These are phyloP conservation scores for Eucalyptus cladocalyx DNA, from an alignment of 345 rosid species.

Conservation along the genomic window DNA sequence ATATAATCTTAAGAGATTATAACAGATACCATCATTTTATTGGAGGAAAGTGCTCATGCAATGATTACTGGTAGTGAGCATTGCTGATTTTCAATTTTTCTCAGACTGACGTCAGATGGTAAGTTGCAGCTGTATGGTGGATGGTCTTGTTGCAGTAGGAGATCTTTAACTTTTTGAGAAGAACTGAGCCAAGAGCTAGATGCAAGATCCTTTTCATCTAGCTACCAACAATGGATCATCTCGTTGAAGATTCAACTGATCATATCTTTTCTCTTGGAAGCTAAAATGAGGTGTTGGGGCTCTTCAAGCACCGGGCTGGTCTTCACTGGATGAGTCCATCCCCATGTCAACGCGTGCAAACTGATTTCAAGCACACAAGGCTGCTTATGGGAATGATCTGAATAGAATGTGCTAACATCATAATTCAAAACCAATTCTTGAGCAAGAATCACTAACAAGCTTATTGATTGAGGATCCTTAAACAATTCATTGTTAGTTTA, in stretches of 20 bases:
- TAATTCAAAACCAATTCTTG: not conserved
- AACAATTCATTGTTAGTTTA: not conserved
- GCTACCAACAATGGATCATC: not conserved
- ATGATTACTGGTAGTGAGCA: conserved; percentile 29
- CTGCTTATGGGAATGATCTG: not conserved
- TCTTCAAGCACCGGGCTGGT: not conserved
- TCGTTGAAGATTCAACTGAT: not conserved
- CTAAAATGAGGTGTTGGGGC: not conserved
- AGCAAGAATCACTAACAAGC: not conserved
- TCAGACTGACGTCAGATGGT: not conserved
- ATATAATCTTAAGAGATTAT: conserved; percentile 38
- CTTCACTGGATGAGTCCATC: not conserved
- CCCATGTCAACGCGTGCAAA: not conserved
- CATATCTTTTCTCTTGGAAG: not conserved
- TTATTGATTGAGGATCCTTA: not conserved
- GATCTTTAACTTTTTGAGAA: not conserved
- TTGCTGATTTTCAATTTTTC: not conserved
- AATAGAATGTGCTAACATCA: not conserved
- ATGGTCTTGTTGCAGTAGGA: not conserved
- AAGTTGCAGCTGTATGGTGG: not conserved
- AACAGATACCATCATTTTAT: conserved; percentile 55
- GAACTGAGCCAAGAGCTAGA: not conserved
- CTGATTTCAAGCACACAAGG: not conserved
- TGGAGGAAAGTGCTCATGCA: conserved; percentile 51
- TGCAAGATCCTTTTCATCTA: not conserved